Evolutionary conservation across 2,329 filamentous ascomycete species (phyloP).

Genomic region (Verticillium zaregamsianum): DNA sequence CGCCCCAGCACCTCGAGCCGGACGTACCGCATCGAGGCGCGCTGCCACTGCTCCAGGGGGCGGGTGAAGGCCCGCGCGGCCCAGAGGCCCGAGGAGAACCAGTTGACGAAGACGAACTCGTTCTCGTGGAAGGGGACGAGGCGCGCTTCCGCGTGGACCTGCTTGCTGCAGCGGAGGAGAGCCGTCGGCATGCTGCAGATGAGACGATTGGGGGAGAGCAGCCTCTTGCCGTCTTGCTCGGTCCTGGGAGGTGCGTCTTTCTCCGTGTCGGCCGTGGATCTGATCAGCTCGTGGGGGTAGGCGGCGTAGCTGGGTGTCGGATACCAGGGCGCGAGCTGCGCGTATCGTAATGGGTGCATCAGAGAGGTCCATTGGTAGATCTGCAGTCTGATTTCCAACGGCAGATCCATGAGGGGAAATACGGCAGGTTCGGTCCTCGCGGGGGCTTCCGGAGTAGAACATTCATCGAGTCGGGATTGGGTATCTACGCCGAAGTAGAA

Average conservation of each 20-base stretch:
- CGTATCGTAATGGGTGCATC: constrained; percentile 31
- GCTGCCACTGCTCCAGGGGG: constrained; percentile 36
- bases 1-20: constrained; percentile 34
- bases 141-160: constrained; percentile 38
- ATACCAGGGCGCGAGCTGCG: constrained; percentile 35
- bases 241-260: neutral
- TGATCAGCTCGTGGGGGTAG: constrained; percentile 23
- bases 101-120: constrained; percentile 43
- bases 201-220: constrained; percentile 30
- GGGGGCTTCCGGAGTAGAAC: neutral
- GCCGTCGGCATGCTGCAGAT: constrained; percentile 34
- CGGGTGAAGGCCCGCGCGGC: constrained; percentile 32
- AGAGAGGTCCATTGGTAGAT: constrained; percentile 40
- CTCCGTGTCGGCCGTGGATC: neutral
- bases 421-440: neutral
- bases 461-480: neutral
- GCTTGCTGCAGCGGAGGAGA: constrained; percentile 31
- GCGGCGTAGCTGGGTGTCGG: constrained; percentile 26
- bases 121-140: constrained; percentile 34
- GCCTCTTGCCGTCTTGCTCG: neutral
- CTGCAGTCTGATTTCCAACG: constrained; percentile 40
- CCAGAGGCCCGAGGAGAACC: constrained; percentile 40
- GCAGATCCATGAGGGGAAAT: constrained; percentile 29
- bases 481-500: neutral
- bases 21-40: constrained; percentile 30